These are phyloP conservation scores for Helianthus annuus DNA, from an alignment of 129 eudicot genomes.

Conservation along the genomic window HanXRQr2.0-SUNRISE NC_035435.2:162837156-162837655, in stretches of 20 bases:
- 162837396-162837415: not conserved
- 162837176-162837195: constrained; percentile 6
- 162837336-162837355: not conserved
- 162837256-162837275: not conserved
- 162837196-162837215: not conserved
- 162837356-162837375: constrained; percentile 7
- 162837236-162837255: not conserved
- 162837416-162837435: not conserved
- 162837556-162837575: not conserved
- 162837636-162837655: constrained; percentile 4
- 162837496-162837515: not conserved
- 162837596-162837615: not conserved
- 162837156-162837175: not conserved
- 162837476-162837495: not conserved
- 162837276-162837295: not conserved
- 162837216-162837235: not conserved
- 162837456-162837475: not conserved
- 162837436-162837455: not conserved
- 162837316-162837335: not conserved
- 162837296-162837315: not conserved
- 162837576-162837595: not conserved
- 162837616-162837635: no score
- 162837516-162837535: not conserved
- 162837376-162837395: constrained; percentile 5
- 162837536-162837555: not conserved